Percentiles rank a stretch among this genome's conserved stretches.
Evolutionary conservation across 2,329 filamentous ascomycete genomes (phyloP).

Genomic region (Fusarium brevicatenulatum): DNA sequence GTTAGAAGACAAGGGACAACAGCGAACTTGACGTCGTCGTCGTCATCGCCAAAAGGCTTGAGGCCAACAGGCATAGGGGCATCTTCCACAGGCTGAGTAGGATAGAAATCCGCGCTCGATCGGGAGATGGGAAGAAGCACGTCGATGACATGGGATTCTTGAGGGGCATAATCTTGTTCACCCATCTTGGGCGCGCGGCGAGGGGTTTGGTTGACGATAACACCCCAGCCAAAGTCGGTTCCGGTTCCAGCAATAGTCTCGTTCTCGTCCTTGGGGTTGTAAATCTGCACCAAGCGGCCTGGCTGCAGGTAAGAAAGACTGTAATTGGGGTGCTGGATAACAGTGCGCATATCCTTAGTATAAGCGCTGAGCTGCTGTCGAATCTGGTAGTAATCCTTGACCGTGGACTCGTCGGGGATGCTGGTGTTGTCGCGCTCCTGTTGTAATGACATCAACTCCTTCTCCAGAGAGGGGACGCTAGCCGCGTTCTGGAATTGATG

Average conservation of each 20-base stretch:
- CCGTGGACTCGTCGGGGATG: constrained; percentile 86
- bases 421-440: constrained; percentile 75
- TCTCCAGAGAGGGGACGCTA: constrained; percentile 84
- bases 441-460: constrained; percentile 82
- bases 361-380: constrained; percentile 85
- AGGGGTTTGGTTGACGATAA: constrained; percentile 77
- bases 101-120: constrained; percentile 58
- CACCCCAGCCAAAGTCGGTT: constrained; percentile 91
- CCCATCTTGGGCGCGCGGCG: constrained; percentile 74
- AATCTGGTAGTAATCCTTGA: constrained; percentile 94
- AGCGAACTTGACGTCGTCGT: constrained; percentile 46
- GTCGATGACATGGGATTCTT: constrained; percentile 85
- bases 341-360: constrained; percentile 87
- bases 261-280: constrained; percentile 67
- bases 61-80: constrained; percentile 69
- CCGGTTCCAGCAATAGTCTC: constrained; percentile 50
- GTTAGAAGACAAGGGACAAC: constrained; percentile 83
- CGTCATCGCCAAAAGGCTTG: constrained; percentile 46
- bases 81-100: constrained; percentile 50
- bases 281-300: constrained; percentile 89
- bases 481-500: constrained; percentile 98
- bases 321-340: constrained; percentile 92
- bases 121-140: constrained; percentile 74
- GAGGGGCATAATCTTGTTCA: constrained; percentile 74
- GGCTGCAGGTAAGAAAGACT: constrained; percentile 85